phyloP scores from a whole-genome alignment of 768 basidiomycete species.

The Boletellus emodensis region DNA sequence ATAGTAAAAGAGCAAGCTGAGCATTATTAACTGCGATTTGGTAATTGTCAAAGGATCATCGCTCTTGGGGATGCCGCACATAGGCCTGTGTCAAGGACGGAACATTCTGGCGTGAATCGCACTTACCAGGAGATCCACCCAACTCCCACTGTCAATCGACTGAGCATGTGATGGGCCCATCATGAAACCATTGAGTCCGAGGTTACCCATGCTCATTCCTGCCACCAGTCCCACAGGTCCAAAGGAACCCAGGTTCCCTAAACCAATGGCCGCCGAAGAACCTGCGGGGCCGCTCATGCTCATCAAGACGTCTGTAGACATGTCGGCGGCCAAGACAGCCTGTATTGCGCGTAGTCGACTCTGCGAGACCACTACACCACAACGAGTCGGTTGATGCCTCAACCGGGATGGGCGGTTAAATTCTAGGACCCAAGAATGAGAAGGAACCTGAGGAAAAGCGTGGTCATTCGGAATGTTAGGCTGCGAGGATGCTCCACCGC shows the following conservation, averaged over 20 bases:
- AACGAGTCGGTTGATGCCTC: slow-evolving; percentile 39
- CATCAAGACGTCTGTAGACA: slow-evolving; percentile 24
- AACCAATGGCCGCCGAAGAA: slow-evolving; percentile 10
- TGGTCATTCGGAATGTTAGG: slow-evolving; percentile 23
- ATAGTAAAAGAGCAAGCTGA: not conserved
- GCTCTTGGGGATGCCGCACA: not conserved
- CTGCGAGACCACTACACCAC: slow-evolving; percentile 70
- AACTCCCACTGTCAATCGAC: slow-evolving; percentile 19
- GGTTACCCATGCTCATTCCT: slow-evolving; percentile 23
- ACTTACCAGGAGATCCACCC: slow-evolving; percentile 32
- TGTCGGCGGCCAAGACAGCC: slow-evolving; percentile 44
- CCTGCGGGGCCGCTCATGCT: slow-evolving; percentile 16
- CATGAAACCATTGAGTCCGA: slow-evolving; percentile 23
- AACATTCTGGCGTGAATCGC: not conserved
- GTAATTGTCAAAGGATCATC: too few relatives aligned
- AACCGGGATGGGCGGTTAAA: slow-evolving; percentile 45
- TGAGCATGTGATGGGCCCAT: slow-evolving; percentile 22
- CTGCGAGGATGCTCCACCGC: slow-evolving; percentile 6
- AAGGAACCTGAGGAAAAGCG: slow-evolving; percentile 21
- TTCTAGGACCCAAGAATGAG: slow-evolving; percentile 62
- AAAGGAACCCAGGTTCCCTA: slow-evolving; percentile 25
- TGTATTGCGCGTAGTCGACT: slow-evolving; percentile 72
- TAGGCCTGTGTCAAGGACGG: not conserved
- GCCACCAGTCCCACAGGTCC: slow-evolving; percentile 18
- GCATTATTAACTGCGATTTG: not conserved